These are phyloP conservation scores for Dactylellina cionopaga DNA, from an alignment of 2,329 filamentous ascomycete species.

Conservation along the genomic window DNA sequence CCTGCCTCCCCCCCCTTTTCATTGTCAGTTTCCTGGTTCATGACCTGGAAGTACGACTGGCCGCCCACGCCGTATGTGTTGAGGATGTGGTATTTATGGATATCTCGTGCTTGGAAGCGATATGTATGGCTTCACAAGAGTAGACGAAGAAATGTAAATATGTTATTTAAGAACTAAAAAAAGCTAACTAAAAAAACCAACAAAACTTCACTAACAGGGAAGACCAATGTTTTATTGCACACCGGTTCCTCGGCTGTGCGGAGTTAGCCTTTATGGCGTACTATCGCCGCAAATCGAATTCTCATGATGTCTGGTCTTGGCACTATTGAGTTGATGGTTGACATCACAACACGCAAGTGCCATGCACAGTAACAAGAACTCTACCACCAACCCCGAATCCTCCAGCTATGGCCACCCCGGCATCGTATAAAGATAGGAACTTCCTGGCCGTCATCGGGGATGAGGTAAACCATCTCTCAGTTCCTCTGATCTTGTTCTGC, in stretches of 20 bases:
- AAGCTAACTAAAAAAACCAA: not conserved
- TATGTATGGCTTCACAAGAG: not conserved
- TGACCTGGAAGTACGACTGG: not conserved
- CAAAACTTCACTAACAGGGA: not conserved
- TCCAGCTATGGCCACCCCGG: slow-evolving; percentile 42
- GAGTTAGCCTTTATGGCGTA: slow-evolving; percentile 32
- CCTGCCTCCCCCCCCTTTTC: slow-evolving; percentile 15
- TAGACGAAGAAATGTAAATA: not conserved
- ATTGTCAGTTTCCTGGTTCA: slow-evolving; percentile 1
- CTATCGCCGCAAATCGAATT: slow-evolving; percentile 31
- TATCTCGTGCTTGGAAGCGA: too few relatives aligned
- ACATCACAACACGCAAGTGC: slow-evolving; percentile 2
- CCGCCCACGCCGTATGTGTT: slow-evolving; percentile 18
- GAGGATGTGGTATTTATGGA: slow-evolving; percentile 34
- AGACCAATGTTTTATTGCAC: slow-evolving; percentile 10
- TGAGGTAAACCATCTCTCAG: slow-evolving; percentile 70
- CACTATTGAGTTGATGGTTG: slow-evolving; percentile 11
- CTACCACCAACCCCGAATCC: slow-evolving; percentile 17
- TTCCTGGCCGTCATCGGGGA: slow-evolving; percentile 98
- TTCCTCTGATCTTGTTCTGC: not conserved
- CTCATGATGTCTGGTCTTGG: slow-evolving; percentile 22
- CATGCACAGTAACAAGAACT: not conserved
- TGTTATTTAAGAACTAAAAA: not conserved
- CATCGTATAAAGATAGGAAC: slow-evolving; percentile 79
- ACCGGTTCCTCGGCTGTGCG: slow-evolving; percentile 37